phyloP scores from a whole-genome alignment of 2,329 filamentous ascomycete species.

The Colletotrichum phormii region DNA sequence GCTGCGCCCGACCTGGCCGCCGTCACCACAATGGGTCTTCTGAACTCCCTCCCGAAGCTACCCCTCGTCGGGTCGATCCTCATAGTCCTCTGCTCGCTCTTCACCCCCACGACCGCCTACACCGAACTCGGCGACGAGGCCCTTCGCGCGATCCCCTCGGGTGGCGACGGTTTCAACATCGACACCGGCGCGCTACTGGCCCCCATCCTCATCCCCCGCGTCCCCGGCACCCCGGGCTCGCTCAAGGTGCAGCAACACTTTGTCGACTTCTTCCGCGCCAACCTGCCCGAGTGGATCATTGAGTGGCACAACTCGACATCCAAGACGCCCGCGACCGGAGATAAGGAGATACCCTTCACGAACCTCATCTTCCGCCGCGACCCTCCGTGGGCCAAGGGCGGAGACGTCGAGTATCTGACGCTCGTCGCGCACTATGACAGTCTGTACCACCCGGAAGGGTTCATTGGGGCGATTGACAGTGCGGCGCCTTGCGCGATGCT shows the following conservation, averaged over 20 bases:
- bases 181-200: conserved; percentile 80
- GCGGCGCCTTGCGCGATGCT: conserved; percentile 95
- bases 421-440: conserved; percentile 96
- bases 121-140: conserved; percentile 78
- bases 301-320: conserved; percentile 91
- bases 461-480: conserved; percentile 94
- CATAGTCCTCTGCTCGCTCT: conserved; percentile 38
- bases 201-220: conserved; percentile 88
- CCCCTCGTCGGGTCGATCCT: conserved; percentile 36
- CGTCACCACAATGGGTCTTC: conserved; percentile 28
- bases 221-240: conserved; percentile 86
- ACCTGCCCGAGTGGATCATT: conserved; percentile 83
- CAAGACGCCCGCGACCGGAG: conserved; percentile 80
- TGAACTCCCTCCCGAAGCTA: conserved; percentile 32
- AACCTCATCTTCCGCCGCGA: conserved; percentile 91
- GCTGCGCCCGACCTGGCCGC: conserved; percentile 26
- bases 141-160: conserved; percentile 77
- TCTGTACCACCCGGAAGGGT: conserved; percentile 82
- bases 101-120: conserved; percentile 51
- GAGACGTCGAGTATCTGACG: conserved; percentile 84
- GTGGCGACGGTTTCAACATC: conserved; percentile 82
- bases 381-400: conserved; percentile 81
- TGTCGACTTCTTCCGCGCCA: conserved; percentile 79
- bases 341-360: conserved; percentile 80
- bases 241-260: conserved; percentile 82